Evolutionary conservation across 345 rosid species (phyloP).

Genomic region (Aquilaria sinensis): DNA sequence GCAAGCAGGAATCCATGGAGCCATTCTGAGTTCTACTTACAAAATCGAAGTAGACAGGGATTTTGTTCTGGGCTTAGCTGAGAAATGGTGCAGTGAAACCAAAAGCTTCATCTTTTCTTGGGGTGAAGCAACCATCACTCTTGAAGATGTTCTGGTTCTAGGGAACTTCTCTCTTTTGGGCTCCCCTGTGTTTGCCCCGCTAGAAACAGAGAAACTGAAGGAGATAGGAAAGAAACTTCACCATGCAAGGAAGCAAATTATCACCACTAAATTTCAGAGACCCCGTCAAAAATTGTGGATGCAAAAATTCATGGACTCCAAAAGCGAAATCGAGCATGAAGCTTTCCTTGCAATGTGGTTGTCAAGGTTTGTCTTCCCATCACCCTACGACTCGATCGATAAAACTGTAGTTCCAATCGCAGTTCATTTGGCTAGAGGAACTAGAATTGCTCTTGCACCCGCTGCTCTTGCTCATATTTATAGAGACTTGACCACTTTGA

Average conservation of each 20-base stretch:
- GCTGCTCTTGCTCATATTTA: conserved; percentile 40
- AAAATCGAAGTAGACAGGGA: conserved; percentile 18
- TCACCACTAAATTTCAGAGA: conserved; percentile 9
- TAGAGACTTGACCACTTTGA: conserved; percentile 8
- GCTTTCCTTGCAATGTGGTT: conserved; percentile 51
- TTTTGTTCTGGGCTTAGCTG: conserved; percentile 31
- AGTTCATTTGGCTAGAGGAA: conserved; percentile 41
- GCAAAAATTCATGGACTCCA: conserved; percentile 28
- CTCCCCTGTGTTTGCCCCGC: conserved; percentile 25
- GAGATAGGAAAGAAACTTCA: conserved; percentile 18
- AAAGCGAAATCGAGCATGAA: conserved; percentile 52
- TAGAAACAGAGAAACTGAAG: conserved; percentile 18
- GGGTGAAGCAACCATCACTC: conserved; percentile 53
- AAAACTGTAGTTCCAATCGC: conserved; percentile 32
- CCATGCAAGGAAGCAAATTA: conserved; percentile 16
- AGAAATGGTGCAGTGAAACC: conserved; percentile 45
- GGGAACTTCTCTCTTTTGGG: conserved; percentile 46
- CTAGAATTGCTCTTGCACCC: conserved; percentile 40
- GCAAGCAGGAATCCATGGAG: conserved; percentile 35
- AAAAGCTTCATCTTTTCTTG: conserved; percentile 46
- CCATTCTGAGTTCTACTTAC: conserved; percentile 40
- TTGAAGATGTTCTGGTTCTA: conserved; percentile 37
- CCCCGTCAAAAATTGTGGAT: conserved; percentile 26
- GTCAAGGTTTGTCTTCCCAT: conserved; percentile 37
- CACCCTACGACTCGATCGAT: background rate